Evolutionary conservation across 805 yeast species (phyloP).

Genomic region (Candida takata): DNA sequence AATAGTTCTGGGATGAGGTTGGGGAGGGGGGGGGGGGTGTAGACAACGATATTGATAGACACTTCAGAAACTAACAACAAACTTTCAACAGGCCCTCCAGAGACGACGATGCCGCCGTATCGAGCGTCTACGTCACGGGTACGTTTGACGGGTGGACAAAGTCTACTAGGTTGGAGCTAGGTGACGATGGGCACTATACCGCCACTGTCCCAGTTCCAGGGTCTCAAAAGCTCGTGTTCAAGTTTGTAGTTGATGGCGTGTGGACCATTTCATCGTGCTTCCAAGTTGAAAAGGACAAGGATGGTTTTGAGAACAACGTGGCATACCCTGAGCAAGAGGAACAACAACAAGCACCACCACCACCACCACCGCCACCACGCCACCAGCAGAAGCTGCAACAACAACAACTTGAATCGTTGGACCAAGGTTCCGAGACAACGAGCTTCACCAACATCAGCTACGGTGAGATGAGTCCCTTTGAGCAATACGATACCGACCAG

Average conservation of each 20-base stretch:
- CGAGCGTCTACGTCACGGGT: conserved; percentile 51
- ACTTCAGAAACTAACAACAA: no score
- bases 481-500: conserved; percentile 4
- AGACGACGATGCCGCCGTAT: no score
- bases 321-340: conserved; percentile 21
- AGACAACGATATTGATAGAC: no score
- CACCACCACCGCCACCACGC: no score
- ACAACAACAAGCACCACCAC: not conserved
- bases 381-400: not conserved
- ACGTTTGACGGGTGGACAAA: conserved; percentile 51
- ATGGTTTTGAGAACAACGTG: conserved; percentile 49
- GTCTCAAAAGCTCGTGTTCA: conserved; percentile 37
- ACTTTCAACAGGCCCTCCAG: conserved; percentile 3
- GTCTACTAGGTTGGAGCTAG: conserved; percentile 34
- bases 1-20: no score
- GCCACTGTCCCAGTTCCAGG: conserved; percentile 38
- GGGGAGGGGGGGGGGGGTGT: no score
- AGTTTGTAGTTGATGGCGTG: conserved; percentile 50
- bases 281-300: conserved; percentile 31
- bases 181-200: conserved; percentile 33
- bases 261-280: conserved; percentile 41
- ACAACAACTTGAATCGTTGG: conserved; percentile 5
- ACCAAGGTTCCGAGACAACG: conserved; percentile 18
- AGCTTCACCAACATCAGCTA: conserved; percentile 20
- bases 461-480: conserved; percentile 18